Evolutionary conservation across 495 filamentous ascomycete genomes (phyloP), one percentile per base, ranked within the genome.

Genomic region (Podospora tetraspora): DNA sequence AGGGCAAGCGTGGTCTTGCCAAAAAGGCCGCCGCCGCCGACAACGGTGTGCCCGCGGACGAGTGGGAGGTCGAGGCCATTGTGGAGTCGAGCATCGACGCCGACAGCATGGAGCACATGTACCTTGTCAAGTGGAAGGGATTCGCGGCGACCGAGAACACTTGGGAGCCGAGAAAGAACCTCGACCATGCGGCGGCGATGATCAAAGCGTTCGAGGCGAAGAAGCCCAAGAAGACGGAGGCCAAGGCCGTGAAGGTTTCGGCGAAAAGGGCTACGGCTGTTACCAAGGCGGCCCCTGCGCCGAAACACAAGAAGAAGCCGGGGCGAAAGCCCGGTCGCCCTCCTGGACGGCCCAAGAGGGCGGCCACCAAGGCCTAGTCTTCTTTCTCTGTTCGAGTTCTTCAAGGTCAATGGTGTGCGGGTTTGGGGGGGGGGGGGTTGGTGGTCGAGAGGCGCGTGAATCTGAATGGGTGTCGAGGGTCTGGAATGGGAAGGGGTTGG

Each of bases 91-190:
- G 59, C 4, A 76, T 78, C 61, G 73, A 79, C 58, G 70, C 69
- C 60, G 72, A 75, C n/a, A 77, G 73, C 3, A 71, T 71, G 66
- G 69, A 74, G 62, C 76, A 74, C 57, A 60, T 75, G 67, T 84
- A 80, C 62, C 59, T 71, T 1, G 74, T 84, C 37, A 81, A 83
- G 72, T 84, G 81, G 82, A 77, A 77, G 66, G 76, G 76, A 0
- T 82, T 73, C 62, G 27, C 70, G 3, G 62, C 52, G 6, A 61
- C 56, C 22, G 69, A 79, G 0, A 83, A 78, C 68, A 80, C 79
- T 2, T 84, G 81, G 82, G 81, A 84, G 71, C 78, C 81, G 8
- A 76, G 75, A 70, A 67, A 62, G 23, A 78, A 80, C 62, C 70
- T 80, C 7, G 32, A 22, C 3, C 70, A 71, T 27, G 73, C 76